Evolutionary conservation across 495 filamentous ascomycete species (phyloP).

Genomic region (Mycothermus thermophilus): DNA sequence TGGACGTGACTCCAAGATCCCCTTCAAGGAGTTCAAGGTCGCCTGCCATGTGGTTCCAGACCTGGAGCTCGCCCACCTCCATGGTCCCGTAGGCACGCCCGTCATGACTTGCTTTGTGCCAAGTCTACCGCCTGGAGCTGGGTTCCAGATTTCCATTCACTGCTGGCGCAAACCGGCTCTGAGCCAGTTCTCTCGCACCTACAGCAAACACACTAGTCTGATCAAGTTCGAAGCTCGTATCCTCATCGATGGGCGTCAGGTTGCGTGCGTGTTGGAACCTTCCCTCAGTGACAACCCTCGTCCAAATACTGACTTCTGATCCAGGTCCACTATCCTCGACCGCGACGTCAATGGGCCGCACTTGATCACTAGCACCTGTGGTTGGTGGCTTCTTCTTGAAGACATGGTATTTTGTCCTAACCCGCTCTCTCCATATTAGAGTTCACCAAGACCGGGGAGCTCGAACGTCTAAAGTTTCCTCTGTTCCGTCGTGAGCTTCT

Average conservation of each 20-base stretch:
- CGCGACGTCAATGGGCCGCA: constrained; percentile 47
- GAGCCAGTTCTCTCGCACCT: constrained; percentile 44
- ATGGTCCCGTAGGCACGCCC: constrained; percentile 40
- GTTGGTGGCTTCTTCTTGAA: no score
- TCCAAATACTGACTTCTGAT: no score
- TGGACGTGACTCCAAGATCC: constrained; percentile 37
- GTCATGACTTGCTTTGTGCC: constrained; percentile 67
- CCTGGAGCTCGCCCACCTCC: constrained; percentile 31
- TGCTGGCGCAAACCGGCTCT: constrained; percentile 58
- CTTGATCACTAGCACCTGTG: constrained; percentile 36
- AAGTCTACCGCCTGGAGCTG: constrained; percentile 42
- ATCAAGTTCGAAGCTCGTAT: constrained; percentile 56
- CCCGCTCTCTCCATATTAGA: constrained; percentile 30
- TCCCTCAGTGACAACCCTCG: no score
- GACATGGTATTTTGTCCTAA: no score
- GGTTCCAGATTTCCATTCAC: constrained; percentile 70
- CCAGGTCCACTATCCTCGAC: constrained; percentile 42
- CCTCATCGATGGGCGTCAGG: constrained; percentile 53
- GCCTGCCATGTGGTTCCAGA: constrained; percentile 65
- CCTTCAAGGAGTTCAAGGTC: constrained; percentile 78
- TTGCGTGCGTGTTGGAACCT: constrained; percentile 48
- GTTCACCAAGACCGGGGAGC: constrained; percentile 47
- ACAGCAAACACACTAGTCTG: constrained; percentile 46
- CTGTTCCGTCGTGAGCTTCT: constrained; percentile 59
- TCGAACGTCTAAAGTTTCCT: constrained; percentile 56